Conservation (phyloP, 1,284 basidiomycete genomes). For the Fistulina hepatica region DNA sequence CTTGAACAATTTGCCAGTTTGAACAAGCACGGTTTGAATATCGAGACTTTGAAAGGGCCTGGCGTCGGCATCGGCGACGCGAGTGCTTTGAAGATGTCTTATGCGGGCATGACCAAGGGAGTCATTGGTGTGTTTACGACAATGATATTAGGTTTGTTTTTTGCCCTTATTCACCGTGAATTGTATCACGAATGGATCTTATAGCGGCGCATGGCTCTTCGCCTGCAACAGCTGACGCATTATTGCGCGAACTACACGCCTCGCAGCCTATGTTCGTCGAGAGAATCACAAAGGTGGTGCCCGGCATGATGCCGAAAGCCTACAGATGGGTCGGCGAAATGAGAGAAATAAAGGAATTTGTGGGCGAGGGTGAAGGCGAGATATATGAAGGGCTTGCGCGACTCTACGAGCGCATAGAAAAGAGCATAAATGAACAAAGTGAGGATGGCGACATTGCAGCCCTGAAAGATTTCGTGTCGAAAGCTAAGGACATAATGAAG, state of each 20-base stretch:
- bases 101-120: constrained; percentile 48
- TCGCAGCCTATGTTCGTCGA: constrained; percentile 37
- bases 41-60: constrained; percentile 34
- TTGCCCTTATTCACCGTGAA: neutral
- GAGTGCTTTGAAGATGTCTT: constrained; percentile 54
- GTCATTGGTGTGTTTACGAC: constrained; percentile 42
- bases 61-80: constrained; percentile 43
- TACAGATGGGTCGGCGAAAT: constrained; percentile 53
- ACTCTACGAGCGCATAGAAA: constrained; percentile 34
- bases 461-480: constrained; percentile 35
- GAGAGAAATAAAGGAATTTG: constrained; percentile 47
- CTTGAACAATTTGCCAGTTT: constrained; percentile 34
- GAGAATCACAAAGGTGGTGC: constrained; percentile 29
- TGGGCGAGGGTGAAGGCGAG: constrained; percentile 34
- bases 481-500: constrained; percentile 17
- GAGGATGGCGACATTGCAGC: constrained; percentile 28
- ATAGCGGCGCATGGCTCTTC: constrained; percentile 45
- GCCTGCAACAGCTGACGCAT: constrained; percentile 44
- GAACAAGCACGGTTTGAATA: constrained; percentile 34
- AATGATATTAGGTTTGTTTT: constrained; percentile 40
- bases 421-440: constrained; percentile 25
- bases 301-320: constrained; percentile 45
- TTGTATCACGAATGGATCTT: neutral
- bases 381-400: constrained; percentile 39
- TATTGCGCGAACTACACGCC: constrained; percentile 34